Percentiles rank a stretch among this genome's conserved stretches.
phyloP scores from a whole-genome alignment of 192 early-diverging fungal genomes.

The Funneliformis geosporum region DNA sequence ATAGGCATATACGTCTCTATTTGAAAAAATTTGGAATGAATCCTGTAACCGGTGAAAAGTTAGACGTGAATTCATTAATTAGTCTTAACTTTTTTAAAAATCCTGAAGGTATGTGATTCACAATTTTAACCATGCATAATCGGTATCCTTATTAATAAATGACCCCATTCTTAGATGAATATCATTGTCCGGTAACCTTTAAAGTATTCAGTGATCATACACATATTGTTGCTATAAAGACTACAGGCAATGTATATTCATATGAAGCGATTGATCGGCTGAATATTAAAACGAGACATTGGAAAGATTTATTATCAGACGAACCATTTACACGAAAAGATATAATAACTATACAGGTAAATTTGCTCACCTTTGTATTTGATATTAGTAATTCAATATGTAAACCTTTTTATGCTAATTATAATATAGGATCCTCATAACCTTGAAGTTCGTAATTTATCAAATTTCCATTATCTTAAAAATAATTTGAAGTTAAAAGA shows the following conservation, averaged over 20 bases:
- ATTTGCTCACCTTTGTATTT: not conserved
- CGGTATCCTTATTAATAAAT: not conserved
- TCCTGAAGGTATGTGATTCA: constrained; percentile 47
- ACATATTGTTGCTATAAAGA: constrained; percentile 83
- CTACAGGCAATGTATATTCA: constrained; percentile 86
- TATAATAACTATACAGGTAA: constrained; percentile 83
- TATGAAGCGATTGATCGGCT: constrained; percentile 85
- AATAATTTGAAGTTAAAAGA: constrained; percentile 64
- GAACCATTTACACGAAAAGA: constrained; percentile 85
- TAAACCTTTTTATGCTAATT: constrained; percentile 17
- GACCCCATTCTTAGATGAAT: constrained; percentile 55
- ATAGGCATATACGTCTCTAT: constrained; percentile 76
- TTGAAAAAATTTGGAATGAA: constrained; percentile 78
- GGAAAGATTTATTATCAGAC: constrained; percentile 86
- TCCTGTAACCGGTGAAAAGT: constrained; percentile 80
- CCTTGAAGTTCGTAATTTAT: constrained; percentile 62
- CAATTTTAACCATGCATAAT: not conserved
- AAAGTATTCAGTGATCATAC: constrained; percentile 82
- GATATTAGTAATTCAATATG: not conserved
- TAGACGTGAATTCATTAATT: constrained; percentile 73
- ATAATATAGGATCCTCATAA: constrained; percentile 75
- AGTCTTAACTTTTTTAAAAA: constrained; percentile 84
- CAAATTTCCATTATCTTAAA: constrained; percentile 75
- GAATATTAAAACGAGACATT: constrained; percentile 82
- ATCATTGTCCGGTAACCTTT: constrained; percentile 88